These are phyloP conservation scores for Trametes pubescens DNA, from an alignment of 1,284 basidiomycete species.

Conservation along the genomic window DNA sequence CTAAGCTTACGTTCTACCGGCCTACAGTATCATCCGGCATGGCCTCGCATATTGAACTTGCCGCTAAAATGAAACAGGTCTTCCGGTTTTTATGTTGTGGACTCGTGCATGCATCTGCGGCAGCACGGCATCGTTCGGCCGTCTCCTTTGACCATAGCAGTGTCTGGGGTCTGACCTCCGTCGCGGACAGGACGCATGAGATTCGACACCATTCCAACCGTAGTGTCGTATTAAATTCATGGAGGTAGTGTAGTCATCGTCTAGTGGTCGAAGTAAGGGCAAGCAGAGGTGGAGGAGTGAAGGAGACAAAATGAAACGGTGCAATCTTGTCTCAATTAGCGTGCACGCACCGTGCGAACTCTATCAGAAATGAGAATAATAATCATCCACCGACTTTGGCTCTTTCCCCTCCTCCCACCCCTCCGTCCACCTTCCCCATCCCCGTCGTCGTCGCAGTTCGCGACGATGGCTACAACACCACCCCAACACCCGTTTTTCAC, in stretches of 20 bases:
- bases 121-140: too few relatives aligned
- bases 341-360: slow-evolving; percentile 1
- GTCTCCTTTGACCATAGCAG: too few relatives aligned
- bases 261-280: background rate
- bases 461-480: slow-evolving; percentile 40
- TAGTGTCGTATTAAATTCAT: too few relatives aligned
- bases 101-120: too few relatives aligned
- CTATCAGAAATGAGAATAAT: slow-evolving; percentile 19
- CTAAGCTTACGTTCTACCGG: too few relatives aligned
- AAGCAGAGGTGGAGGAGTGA: background rate
- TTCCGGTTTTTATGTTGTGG: too few relatives aligned
- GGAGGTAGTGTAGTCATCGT: background rate
- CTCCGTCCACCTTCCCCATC: slow-evolving; percentile 22
- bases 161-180: too few relatives aligned
- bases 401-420: slow-evolving; percentile 17
- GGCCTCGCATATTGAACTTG: too few relatives aligned
- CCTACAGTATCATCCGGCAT: too few relatives aligned
- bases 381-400: slow-evolving; percentile 23
- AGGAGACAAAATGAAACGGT: background rate
- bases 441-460: slow-evolving; percentile 28
- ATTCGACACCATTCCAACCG: too few relatives aligned
- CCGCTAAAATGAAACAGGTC: too few relatives aligned
- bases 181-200: too few relatives aligned
- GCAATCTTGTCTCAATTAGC: background rate
- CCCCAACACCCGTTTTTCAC: slow-evolving; percentile 46